Conservation (phyloP, 73 alveolate genomes). For the Tetrahymena thermophila region DNA sequence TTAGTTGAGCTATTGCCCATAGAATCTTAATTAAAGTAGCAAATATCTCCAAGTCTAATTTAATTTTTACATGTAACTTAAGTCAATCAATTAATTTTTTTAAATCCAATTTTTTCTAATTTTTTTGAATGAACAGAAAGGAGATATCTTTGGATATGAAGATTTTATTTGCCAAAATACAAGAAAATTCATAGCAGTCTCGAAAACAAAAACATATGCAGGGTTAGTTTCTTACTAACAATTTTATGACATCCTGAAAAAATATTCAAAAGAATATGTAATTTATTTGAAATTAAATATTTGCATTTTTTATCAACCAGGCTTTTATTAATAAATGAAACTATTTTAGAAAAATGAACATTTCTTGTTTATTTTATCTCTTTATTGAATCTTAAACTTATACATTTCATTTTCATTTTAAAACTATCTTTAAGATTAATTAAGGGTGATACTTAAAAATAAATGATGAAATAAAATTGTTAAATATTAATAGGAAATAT, state of each 20-base stretch:
- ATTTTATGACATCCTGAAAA: neutral
- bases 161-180: neutral
- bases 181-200: neutral
- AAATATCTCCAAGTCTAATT: neutral
- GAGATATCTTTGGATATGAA: neutral
- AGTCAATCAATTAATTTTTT: neutral
- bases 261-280: neutral
- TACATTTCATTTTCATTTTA: too few species aligned
- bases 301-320: too few species aligned
- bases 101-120: neutral
- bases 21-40: neutral
- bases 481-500: neutral
- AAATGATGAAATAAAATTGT: neutral
- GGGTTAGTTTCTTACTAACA: neutral
- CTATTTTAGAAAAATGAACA: too few species aligned
- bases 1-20: neutral
- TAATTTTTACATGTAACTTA: neutral
- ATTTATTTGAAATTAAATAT: neutral
- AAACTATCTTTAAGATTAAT: too few species aligned
- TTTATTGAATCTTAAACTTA: too few species aligned
- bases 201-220: neutral
- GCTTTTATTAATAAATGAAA: too few species aligned
- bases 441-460: too few species aligned
- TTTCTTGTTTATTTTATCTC: too few species aligned
- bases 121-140: neutral